Conservation (phyloP, 805 yeast genomes). For the Saccharomycopsis lassenensis region DNA sequence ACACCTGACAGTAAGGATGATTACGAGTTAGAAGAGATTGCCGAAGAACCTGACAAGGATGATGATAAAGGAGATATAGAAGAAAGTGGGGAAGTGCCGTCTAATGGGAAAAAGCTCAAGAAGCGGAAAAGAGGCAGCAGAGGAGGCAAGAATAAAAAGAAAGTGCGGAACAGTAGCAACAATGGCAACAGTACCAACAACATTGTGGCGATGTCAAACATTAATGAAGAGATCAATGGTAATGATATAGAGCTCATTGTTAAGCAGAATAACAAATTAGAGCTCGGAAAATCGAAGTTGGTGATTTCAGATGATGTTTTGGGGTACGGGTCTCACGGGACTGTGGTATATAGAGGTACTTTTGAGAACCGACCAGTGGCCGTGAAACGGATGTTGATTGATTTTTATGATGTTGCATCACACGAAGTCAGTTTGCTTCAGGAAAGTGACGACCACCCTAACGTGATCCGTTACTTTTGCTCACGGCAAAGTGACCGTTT, state of each 20-base stretch:
- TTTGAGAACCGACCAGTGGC: constrained; percentile 94
- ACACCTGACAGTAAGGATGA: no score
- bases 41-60: constrained; percentile 8
- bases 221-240: constrained; percentile 9
- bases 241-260: constrained; percentile 16
- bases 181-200: constrained; percentile 3
- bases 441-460: constrained; percentile 95
- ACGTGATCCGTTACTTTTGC: constrained; percentile 86
- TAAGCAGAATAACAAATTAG: constrained; percentile 23
- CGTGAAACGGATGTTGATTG: constrained; percentile 84
- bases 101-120: constrained; percentile 25
- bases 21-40: constrained; percentile 9
- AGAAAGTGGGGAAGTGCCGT: constrained; percentile 16
- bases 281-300: constrained; percentile 32
- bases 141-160: constrained; percentile 54
- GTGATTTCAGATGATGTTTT: constrained; percentile 62
- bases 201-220: constrained; percentile 4
- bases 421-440: constrained; percentile 82
- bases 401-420: constrained; percentile 87
- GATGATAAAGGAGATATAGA: constrained; percentile 4
- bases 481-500: constrained; percentile 86
- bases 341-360: constrained; percentile 82
- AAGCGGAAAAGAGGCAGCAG: constrained; percentile 77
- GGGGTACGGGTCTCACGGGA: constrained; percentile 96
- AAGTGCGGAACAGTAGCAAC: constrained; percentile 6